A percentile compares a stretch with the other conserved stretches of the same genome.
Evolutionary conservation across 1,139 yeast species (phyloP).

Genomic region (Blastobotrys arbuscula): DNA sequence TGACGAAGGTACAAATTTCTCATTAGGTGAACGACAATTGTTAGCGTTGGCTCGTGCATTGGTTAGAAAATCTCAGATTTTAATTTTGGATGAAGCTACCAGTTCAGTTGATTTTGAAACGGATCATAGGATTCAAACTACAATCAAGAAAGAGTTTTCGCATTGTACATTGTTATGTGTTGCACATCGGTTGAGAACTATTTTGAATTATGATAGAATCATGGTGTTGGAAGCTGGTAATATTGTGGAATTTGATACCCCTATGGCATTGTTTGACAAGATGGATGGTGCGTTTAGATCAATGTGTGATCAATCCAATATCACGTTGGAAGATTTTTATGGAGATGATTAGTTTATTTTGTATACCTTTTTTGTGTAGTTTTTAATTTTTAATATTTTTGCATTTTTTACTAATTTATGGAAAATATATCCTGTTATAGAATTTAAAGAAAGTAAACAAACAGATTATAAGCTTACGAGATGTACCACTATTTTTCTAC

Average conservation of each 20-base stretch:
- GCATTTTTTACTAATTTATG: too few species aligned
- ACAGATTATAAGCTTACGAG: too few species aligned
- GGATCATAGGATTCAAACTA: slow-evolving; percentile 61
- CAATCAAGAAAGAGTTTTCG: slow-evolving; percentile 56
- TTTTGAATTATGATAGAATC: slow-evolving; percentile 59
- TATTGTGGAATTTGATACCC: slow-evolving; percentile 51
- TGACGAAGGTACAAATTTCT: slow-evolving; percentile 70
- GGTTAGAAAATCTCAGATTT: slow-evolving; percentile 59
- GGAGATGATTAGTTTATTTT: background rate
- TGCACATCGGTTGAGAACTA: slow-evolving; percentile 75
- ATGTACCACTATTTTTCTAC: too few species aligned
- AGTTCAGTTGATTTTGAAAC: slow-evolving; percentile 80
- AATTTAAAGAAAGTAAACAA: too few species aligned
- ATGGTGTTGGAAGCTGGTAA: slow-evolving; percentile 64
- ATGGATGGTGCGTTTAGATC: slow-evolving; percentile 46
- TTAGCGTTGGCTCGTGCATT: slow-evolving; percentile 74
- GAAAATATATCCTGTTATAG: too few species aligned
- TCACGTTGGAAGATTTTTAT: slow-evolving; percentile 38
- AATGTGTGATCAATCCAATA: slow-evolving; percentile 57
- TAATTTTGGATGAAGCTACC: slow-evolving; percentile 80
- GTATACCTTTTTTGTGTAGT: background rate
- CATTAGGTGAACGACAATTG: slow-evolving; percentile 73
- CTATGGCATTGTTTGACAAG: slow-evolving; percentile 37
- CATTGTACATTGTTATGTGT: slow-evolving; percentile 72
- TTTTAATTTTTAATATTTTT: too few species aligned